These are phyloP conservation scores for Lactarius evosmus DNA, from an alignment of 768 basidiomycete species.

Conservation along the genomic window DNA sequence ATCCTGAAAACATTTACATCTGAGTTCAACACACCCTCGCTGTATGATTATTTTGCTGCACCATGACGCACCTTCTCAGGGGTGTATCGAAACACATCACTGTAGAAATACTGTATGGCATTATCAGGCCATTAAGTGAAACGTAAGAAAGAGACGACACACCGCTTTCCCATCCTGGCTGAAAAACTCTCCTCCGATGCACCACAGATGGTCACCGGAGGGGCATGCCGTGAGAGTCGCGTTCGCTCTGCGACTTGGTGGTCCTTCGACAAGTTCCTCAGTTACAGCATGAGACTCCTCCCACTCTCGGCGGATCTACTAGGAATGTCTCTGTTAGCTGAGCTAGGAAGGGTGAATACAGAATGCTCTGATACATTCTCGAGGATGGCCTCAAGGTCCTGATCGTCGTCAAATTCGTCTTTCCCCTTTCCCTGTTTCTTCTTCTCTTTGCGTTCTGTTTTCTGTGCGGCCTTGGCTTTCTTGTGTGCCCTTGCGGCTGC, in stretches of 20 bases:
- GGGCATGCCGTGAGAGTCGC: conserved; percentile 81
- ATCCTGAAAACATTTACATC: conserved; percentile 43
- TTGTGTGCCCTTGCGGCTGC: conserved; percentile 55
- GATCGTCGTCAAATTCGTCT: conserved; percentile 57
- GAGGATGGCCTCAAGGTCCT: conserved; percentile 81
- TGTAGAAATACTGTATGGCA: conserved; percentile 68
- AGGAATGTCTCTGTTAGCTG: conserved; percentile 7
- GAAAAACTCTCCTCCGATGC: conserved; percentile 84
- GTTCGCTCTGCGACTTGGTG: conserved; percentile 79
- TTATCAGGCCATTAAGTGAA: background rate
- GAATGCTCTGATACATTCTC: conserved; percentile 53
- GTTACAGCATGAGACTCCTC: conserved; percentile 78
- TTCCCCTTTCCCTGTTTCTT: conserved; percentile 53
- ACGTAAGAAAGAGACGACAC: conserved; percentile 28
- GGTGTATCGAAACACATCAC: conserved; percentile 81
- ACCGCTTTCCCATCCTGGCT: conserved; percentile 82
- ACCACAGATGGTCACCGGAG: conserved; percentile 77
- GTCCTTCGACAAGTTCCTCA: conserved; percentile 79
- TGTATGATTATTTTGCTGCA: background rate
- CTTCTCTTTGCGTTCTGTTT: conserved; percentile 64
- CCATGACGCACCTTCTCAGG: conserved; percentile 61
- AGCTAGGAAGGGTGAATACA: background rate
- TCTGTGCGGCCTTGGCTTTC: conserved; percentile 63
- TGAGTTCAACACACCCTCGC: background rate
- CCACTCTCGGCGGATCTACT: conserved; percentile 82